A percentile compares a stretch with the other conserved stretches of the same genome.
Conservation (phyloP, 1,284 basidiomycete species). For the Hemileia vastatrix region DNA sequence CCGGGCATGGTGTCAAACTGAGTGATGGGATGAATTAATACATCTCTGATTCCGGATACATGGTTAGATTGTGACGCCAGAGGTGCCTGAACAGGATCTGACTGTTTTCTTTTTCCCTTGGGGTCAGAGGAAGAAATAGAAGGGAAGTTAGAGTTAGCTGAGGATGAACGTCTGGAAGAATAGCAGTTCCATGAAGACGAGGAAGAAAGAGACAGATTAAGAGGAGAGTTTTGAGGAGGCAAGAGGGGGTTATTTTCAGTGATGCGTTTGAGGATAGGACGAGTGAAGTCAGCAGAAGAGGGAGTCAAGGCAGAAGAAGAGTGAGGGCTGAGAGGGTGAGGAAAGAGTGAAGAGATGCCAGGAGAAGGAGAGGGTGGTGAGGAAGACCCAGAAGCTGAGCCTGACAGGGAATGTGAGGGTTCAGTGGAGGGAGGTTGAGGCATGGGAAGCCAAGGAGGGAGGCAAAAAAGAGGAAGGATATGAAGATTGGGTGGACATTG, state of each 20-base stretch:
- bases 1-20: slow-evolving; percentile 3
- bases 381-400: too few relatives aligned
- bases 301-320: too few relatives aligned
- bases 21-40: slow-evolving; percentile 7
- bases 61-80: slow-evolving; percentile 2
- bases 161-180: not conserved
- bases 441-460: too few relatives aligned
- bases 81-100: not conserved
- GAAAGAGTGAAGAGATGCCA: too few relatives aligned
- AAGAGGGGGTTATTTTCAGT: not conserved
- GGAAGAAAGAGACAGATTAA: not conserved
- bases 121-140: not conserved
- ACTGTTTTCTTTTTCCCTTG: not conserved
- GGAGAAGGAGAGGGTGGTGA: too few relatives aligned
- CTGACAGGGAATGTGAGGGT: too few relatives aligned
- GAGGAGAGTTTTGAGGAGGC: too few relatives aligned
- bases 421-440: too few relatives aligned
- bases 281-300: not conserved
- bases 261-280: slow-evolving; percentile 12
- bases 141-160: not conserved
- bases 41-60: slow-evolving; percentile 6
- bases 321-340: too few relatives aligned
- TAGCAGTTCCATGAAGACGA: not conserved
- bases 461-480: too few relatives aligned
- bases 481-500: too few relatives aligned